Base-by-base conservation (phyloP, 169 alveolate species). In the Neospora caninum region DNA sequence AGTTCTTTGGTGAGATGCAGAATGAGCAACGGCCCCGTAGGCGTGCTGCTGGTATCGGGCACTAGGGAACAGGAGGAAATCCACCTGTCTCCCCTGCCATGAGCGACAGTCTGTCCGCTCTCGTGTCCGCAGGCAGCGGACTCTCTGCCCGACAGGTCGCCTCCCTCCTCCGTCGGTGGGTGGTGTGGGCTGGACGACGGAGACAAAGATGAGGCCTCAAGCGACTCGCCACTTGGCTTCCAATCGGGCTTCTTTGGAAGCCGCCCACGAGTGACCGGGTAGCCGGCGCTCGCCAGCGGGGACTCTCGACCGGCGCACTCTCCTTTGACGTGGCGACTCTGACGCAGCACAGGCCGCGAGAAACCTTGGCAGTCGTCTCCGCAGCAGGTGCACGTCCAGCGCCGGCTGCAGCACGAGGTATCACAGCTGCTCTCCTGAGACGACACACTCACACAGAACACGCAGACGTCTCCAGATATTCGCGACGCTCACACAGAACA, bases 321-420 rank as follows among this genome's bases (percentile, higher is more conserved):
- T 27, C 9, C 78, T 64, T 20, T 64, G 34, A 29, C 18, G 4
- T 49, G 78, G 78, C 25, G 34, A 10, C 78, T n/a, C 34, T 64
- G 78, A 64, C 78, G 78, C 78, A 22, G 27, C 58, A 64, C 36
- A 64, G 78, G 34, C 34, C 78, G 10, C 34, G 87, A 25, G 34
- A 78, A 38, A 0, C 27, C 45, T 39, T 34, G 87, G 87, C 87
- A 78, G 42, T 39, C 53, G 87, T 78, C 87, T 25, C 87, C 87
- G 27, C 87, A 78, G 87, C 87, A 78, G 25, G 53, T 34, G 27
- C 87, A 39, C 0, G 87, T 22, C 39, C 87, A 78, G 53, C 43
- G 87, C 6, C 87, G 87, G 31, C 87, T 34, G 87, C 87, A 78
- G 87, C 87, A 78, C 29, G 78, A 29, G 78, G 78, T 64, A 13